Evolutionary conservation across 2,329 filamentous ascomycete species (phyloP), one percentile per base, ranked within the genome.

Genomic region (Arthrobotrys sinensis): DNA sequence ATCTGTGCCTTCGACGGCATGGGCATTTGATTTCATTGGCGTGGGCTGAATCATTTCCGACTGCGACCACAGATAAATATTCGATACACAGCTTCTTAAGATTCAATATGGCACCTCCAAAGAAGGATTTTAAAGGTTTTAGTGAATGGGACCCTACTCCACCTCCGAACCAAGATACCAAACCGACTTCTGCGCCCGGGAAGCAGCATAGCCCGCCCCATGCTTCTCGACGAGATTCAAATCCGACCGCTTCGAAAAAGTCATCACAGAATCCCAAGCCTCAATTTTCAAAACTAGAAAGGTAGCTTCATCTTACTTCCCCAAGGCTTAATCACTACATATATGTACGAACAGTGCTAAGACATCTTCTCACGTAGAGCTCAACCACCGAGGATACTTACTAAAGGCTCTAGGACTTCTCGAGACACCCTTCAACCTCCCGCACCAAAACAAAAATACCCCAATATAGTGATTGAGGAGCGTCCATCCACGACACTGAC

Each of bases 401-500:
- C 52, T 4, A 45, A 36, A 45, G 40, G 50, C 16, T 19, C 43
- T 19, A 21, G 38, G 14, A n/a, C 52, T 32, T 38, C 24, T 21
- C 64, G 50, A 43, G 19, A 8, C 21, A 36, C 50, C n/a, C 38
- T 34, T 32, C 64, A 12, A 28, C 66, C 66, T 45, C 60, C 66
- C 6, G 60, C 38, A 11, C 73, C 73, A 21, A 57, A 62, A 16
- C 73, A 65, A 24, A 77, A 77, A 52, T 77, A 77, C 52, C 43
- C 73, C 19, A 62, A 65, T 10, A 70, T 77, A 28, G 43, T 43
- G 14, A 16, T 77, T 14, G 19, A 38, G n/a, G 57, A 64, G 8
- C 50, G 69, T 5, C 45, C 40, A n/a, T 43, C 63, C 28, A 21
- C 60, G 46, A 28, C 43, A 14, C 53, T 60, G 10, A 71, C 60